Base-by-base conservation (phyloP, 371 early-diverging fungal genomes). In the Phascolomyces articulosus region DNA sequence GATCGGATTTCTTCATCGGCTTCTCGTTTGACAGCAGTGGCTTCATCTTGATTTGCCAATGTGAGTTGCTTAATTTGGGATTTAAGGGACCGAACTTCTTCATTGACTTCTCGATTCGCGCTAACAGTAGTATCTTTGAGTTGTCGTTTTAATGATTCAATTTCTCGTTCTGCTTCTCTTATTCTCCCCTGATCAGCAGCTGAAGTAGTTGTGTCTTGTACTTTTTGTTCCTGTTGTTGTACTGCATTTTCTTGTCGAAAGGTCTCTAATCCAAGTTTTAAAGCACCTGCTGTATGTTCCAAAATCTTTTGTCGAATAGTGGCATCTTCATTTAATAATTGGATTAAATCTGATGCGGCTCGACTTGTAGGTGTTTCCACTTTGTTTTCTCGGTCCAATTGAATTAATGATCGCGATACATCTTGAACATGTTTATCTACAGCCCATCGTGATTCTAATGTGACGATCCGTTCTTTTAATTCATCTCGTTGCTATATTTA, bases 251-350 rank as follows among this genome's bases (percentile, higher is more conserved):
- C 58, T 3, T 81, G 51, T 21, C 78, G 65, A 21, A 78, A 79
- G 4, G 82, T 67, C 2, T 84, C 87, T 6, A 75, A 55, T 1
- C 74, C 73, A n/a, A 94, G 66, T 23, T 51, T 51, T n/a, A 51
- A 24, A 3, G 88, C 84, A 15, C 86, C 90, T 0, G 89, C 88
- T 13, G 88, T 86, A 62, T 94, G 94, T 60, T 90, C 86, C 24
- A 92, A 63, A 21, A 92, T 79, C 18, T 75, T 78, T 16, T 88
- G 77, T 56, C 91, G 91, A 4, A 85, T 74, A n/a, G 89, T 85
- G 18, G 88, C 76, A 23, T 88, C 83, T 38, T 85, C 75, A 38
- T 83, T 79, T 7, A 85, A 79, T 29, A 86, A 61, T 38, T 85
- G 83, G 79, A 87, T 87, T 15, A 92, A 68, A 29, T 89, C 87